Percentiles rank a stretch among this genome's conserved stretches.
Conservation (phyloP, 108 stramenopile species). For the Fragilariopsis cylindrus region DNA sequence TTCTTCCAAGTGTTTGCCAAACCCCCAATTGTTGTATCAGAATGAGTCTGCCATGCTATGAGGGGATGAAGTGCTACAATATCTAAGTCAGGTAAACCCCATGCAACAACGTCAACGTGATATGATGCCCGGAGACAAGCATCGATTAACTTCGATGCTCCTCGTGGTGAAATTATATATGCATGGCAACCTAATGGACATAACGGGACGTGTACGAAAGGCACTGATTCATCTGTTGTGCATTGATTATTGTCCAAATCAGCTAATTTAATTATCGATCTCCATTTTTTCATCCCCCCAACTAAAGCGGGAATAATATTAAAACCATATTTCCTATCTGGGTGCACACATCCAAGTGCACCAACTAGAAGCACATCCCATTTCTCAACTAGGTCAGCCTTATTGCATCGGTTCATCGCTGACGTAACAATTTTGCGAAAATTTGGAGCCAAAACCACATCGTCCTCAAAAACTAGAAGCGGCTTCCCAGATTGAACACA, state of each 20-base stretch:
- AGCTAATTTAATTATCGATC: neutral
- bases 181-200: constrained; percentile 26
- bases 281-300: neutral
- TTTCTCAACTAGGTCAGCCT: neutral
- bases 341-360: constrained; percentile 32
- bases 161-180: constrained; percentile 25
- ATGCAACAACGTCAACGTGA: constrained; percentile 24
- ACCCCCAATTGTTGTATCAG: constrained; percentile 23
- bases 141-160: constrained; percentile 22
- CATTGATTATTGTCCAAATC: too few species aligned
- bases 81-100: constrained; percentile 14
- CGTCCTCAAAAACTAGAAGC: constrained; percentile 29
- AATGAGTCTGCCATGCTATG: constrained; percentile 21
- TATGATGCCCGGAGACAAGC: neutral
- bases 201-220: constrained; percentile 21
- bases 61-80: constrained; percentile 7
- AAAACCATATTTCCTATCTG: constrained; percentile 20
- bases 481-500: constrained; percentile 1
- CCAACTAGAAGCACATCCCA: constrained; percentile 38
- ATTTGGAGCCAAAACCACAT: constrained; percentile 19
- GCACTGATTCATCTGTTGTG: neutral
- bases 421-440: constrained; percentile 7
- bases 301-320: constrained; percentile 8
- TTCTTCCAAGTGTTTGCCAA: constrained; percentile 23
- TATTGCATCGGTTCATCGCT: neutral